phyloP scores from a whole-genome alignment of 331 rosid genomes.

The Prunus yedoensis region DNA sequence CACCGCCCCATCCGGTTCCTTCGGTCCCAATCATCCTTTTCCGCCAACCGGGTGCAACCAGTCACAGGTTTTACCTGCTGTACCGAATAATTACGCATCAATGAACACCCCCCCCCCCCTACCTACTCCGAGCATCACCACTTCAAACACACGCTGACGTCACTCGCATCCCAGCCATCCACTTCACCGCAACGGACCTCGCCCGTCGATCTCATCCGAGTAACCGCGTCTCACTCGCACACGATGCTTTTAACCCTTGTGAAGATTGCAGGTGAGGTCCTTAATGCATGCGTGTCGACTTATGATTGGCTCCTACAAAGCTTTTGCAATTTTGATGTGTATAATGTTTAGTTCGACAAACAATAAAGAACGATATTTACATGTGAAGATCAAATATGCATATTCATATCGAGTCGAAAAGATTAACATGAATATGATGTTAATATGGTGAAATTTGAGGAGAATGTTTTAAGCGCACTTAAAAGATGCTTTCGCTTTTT shows the following conservation, averaged over 20 bases:
- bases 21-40: not conserved
- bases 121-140: not conserved
- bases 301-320: constrained; percentile 8
- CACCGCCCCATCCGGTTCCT: constrained; percentile 11
- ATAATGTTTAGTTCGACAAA: too few relatives aligned
- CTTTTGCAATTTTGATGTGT: too few relatives aligned
- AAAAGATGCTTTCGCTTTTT: too few relatives aligned
- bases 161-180: not conserved
- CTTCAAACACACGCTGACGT: not conserved
- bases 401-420: too few relatives aligned
- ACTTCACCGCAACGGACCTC: not conserved
- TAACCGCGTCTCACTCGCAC: not conserved
- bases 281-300: constrained; percentile 18
- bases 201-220: not conserved
- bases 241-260: too few relatives aligned
- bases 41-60: constrained; percentile 26
- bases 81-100: not conserved
- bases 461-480: too few relatives aligned
- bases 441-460: too few relatives aligned
- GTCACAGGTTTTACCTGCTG: constrained; percentile 19
- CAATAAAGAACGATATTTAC: too few relatives aligned
- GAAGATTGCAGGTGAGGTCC: not conserved
- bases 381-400: too few relatives aligned
- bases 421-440: too few relatives aligned
- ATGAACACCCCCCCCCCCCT: constrained; percentile 9